phyloP scores from a whole-genome alignment of 441 rosid genomes.

The Gossypium laxum region DNA sequence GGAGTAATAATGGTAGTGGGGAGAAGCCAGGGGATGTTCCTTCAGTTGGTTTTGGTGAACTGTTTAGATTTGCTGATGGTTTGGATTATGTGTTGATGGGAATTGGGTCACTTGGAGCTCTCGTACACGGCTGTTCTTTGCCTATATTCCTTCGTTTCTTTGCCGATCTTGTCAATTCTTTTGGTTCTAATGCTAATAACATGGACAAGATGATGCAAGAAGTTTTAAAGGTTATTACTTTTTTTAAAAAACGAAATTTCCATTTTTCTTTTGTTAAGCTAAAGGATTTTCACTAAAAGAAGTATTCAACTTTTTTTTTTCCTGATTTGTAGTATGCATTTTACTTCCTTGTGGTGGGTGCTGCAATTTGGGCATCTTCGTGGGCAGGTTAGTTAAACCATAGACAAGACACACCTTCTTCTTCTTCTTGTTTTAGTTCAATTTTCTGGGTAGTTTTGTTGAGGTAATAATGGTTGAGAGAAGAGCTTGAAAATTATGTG shows the following conservation, averaged over 20 bases:
- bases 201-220: conserved; percentile 92
- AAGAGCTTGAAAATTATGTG: conserved; percentile 13
- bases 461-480: conserved; percentile 8
- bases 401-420: neutral
- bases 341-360: conserved; percentile 95
- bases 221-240: conserved; percentile 62
- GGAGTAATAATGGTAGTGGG: conserved; percentile 10
- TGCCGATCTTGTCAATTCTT: conserved; percentile 98
- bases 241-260: neutral
- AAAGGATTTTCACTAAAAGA: neutral
- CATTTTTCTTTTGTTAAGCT: neutral
- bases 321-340: conserved; percentile 69
- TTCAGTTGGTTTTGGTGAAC: conserved; percentile 61
- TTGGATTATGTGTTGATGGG: conserved; percentile 87
- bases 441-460: conserved; percentile 3
- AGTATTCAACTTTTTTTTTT: neutral
- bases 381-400: conserved; percentile 67
- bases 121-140: conserved; percentile 86
- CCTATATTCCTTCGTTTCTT: conserved; percentile 91
- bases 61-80: conserved; percentile 93
- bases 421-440: conserved; percentile 11
- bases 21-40: conserved; percentile 48
- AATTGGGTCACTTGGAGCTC: conserved; percentile 89
- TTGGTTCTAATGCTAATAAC: conserved; percentile 85
- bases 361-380: conserved; percentile 98